Base-by-base conservation (phyloP, 441 rosid species). In the Sinapis alba region DNA sequence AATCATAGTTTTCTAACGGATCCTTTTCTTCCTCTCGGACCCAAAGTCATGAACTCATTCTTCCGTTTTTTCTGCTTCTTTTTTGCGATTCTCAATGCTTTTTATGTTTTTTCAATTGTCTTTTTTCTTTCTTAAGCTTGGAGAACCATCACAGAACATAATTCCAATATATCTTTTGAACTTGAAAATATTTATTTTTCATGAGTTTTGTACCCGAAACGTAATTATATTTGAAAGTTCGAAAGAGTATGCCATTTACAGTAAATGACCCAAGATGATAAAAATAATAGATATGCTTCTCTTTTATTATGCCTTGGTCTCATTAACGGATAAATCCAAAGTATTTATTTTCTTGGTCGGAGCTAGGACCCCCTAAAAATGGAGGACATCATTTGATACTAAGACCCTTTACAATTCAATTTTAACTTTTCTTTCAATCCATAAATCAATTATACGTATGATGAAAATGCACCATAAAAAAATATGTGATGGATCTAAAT, bases 381-480 rank as follows among this genome's bases (percentile, higher is more conserved):
- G 75, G 66, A 78, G 81, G 78, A 61, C 43, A 64, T 16, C 28
- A 27, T 21, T 58, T 63, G 76, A 76, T 78, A 38, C 71, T 65
- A 79, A 79, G 47, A 79, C 82, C 82, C 63, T 13, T 16, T 45
- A 45, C 51, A 65, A 45, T 65, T 45, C 9, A 45, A 43, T 13
- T 15, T 47, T 21, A 16, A 65, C 2, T 32, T 24, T 24, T 65
- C 26, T 47, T 26, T 15, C 11, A 43, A 10, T 61, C 51, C 58
- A 53, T 61, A 16, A 61, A 30, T 61, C 65, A 18, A 32, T 10
- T 32, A 18, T 30, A 32, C n/a, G 38, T 61, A 10, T 32, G 16
- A 32, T 61, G n/a, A 12, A 61, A 61, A 30, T 32, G 45, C 45
- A 18, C 65, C 15, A 32, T 26, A 8, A 60, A 16, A 5, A n/a